Base-by-base conservation (phyloP, 169 alveolate species). In the Plasmodium yoelii region DNA sequence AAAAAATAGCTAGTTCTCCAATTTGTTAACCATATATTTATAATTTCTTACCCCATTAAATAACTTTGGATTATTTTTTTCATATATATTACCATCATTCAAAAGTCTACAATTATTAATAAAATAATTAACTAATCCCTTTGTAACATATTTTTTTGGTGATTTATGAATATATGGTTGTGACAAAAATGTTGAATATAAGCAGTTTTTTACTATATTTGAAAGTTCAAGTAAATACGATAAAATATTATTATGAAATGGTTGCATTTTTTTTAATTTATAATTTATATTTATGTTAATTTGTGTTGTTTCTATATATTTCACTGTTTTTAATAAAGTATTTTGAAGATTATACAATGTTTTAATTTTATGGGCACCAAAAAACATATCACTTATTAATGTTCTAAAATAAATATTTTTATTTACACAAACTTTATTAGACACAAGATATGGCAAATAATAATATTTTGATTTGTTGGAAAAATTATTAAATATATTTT, bases 131-230 rank as follows among this genome's bases (percentile, higher is more conserved):
- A 77, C 80, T 68, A 77, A 49, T 46, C 74, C 65, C 15, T 63
- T 77, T 1, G 88, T 77, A 13, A 67, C 13, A 24, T 77, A 77
- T 57, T 77, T 77, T 10, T 77, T 64, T 4, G 88, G 61, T 5
- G 88, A 77, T 22, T 77, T 77, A 18, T 77, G 88, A 63, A 77
- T 51, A 56, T 77, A 77, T 6, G 88, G 88, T 57, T 77, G 88
- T 10, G 88, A 77, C 12, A 77, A 69, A 69, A 77, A 49, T 19
- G 65, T 56, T 22, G 67, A 63, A 59, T 77, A 77, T 7, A 77
- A 55, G 24, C 88, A 77, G 2, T 53, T 75, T 47, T 64, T 77
- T 15, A 77, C 80, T 1, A 77, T 69, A 19, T 49, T 64, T 18
- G 88, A 61, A 13, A 77, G 65, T 22, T 77, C 88, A 15, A 75